Base-by-base conservation (phyloP, 352 stramenopile genomes). In the Thalassiosira oceanica region DNA sequence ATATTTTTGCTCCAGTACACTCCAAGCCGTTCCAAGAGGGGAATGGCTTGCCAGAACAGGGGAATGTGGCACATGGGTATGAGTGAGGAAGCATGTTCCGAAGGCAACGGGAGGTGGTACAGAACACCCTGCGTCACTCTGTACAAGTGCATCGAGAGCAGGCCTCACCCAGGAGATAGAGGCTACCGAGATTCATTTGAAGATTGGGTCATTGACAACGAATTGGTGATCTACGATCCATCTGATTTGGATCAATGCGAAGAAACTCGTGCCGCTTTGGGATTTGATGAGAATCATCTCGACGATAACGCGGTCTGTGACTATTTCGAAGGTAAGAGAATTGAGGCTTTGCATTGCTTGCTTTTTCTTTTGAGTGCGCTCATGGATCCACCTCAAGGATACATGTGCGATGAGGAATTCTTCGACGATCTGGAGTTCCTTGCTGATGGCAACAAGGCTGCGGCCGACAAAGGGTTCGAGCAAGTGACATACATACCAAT, bases 171-270 rank as follows among this genome's bases (percentile, higher is more conserved):
- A 8, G 41, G 16, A 11, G 41, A 48, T 48, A 11, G 10, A 20
- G 41, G 41, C 41, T 48, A 23, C 41, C 8, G 15, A 7, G 7
- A 48, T 23, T 11, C 16, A 11, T 48, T 48, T 18, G 41, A 48
- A 48, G 41, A 48, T 18, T 48, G 41, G 41, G 41, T 48, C 10
- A 11, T 11, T 18, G 41, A 48, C 10, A 48, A 48, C 41, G 41
- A 48, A 20, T 11, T 48, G 8, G 7, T 23, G 10, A 48, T 48
- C 41, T 48, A 48, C 41, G 41, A 48, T 20, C 41, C 41, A 11
- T 48, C 16, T 11, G 41, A 48, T 18, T 18, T 48, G 11, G 41
- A 11, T 7, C 41, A 48, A 20, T 48, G 41, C 41, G 15, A 48
- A 20, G 10, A 48, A 18, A 20, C 41, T 11, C 41, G 41, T 7